Conservation (phyloP, 345 rosid species). For the Eucalyptus sp. region DNA sequence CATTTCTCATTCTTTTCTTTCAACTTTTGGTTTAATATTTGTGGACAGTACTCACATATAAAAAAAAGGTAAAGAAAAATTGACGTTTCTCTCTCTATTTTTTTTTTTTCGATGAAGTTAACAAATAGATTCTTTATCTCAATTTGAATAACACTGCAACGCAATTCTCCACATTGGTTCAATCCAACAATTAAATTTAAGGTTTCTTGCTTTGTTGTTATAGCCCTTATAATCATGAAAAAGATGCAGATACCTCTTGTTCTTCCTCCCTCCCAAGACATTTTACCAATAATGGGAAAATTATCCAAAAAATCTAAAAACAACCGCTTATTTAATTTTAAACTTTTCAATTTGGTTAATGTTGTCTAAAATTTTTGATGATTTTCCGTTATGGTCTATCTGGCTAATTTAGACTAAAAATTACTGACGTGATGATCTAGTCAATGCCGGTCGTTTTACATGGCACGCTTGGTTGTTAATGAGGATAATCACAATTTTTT, state of each 20-base stretch:
- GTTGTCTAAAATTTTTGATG: neutral
- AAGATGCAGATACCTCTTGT: neutral
- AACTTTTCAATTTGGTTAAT: neutral
- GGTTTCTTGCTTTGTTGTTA: neutral
- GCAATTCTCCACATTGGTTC: neutral
- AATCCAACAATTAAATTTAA: neutral
- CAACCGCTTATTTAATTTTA: accelerated
- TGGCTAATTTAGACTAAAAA: no score
- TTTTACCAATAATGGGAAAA: no score
- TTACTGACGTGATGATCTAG: accelerated
- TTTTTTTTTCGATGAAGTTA: no score
- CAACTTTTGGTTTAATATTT: neutral
- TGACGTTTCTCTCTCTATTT: neutral
- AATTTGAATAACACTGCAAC: neutral
- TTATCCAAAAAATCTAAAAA: no score
- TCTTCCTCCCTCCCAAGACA: neutral
- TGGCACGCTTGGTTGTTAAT: neutral
- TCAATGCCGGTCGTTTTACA: accelerated
- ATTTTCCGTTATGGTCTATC: no score
- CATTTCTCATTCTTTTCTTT: neutral
- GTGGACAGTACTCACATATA: neutral
- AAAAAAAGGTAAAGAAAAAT: neutral
- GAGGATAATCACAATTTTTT: neutral
- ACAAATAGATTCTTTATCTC: neutral
- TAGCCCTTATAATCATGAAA: neutral